A percentile compares a stretch with the other conserved stretches of the same genome.
Conservation (phyloP, 1,139 yeast species). For the Diutina scorzettiae region DNA sequence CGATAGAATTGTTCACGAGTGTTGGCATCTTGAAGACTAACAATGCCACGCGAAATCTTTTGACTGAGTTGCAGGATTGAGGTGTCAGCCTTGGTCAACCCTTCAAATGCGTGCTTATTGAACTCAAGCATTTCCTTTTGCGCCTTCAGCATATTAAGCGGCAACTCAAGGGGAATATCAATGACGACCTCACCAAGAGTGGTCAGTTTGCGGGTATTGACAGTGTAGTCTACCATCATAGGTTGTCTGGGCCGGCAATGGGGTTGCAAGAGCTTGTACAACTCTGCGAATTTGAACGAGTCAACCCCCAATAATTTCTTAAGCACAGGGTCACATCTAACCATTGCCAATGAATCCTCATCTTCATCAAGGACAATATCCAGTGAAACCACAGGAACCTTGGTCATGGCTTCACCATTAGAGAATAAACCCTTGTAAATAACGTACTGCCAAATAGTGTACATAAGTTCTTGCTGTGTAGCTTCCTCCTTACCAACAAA, state of each 20-base stretch:
- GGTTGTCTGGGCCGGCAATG: conserved; percentile 72
- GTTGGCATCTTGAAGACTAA: conserved; percentile 49
- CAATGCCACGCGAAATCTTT: conserved; percentile 49
- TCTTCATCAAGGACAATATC: conserved; percentile 16
- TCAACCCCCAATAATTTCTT: conserved; percentile 42
- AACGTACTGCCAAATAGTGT: conserved; percentile 80
- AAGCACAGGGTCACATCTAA: conserved; percentile 58
- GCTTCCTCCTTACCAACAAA: conserved; percentile 68
- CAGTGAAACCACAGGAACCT: conserved; percentile 29
- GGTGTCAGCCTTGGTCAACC: conserved; percentile 31
- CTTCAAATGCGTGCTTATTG: conserved; percentile 28
- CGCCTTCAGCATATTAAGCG: conserved; percentile 28
- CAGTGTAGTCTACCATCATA: conserved; percentile 58
- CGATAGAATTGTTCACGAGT: conserved; percentile 48
- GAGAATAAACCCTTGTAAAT: conserved; percentile 60
- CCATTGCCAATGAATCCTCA: conserved; percentile 31
- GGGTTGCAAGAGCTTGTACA: conserved; percentile 50
- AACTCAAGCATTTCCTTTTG: conserved; percentile 29
- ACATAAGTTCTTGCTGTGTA: conserved; percentile 79
- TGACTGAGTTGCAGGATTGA: conserved; percentile 45
- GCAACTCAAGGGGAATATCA: conserved; percentile 59
- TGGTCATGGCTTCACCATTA: conserved; percentile 19
- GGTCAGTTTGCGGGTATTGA: conserved; percentile 63
- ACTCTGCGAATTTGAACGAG: conserved; percentile 55
- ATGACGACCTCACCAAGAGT: conserved; percentile 73